Evolutionary conservation across 768 basidiomycete genomes (phyloP).

Genomic region (Pilatotrama ljubarskyi): DNA sequence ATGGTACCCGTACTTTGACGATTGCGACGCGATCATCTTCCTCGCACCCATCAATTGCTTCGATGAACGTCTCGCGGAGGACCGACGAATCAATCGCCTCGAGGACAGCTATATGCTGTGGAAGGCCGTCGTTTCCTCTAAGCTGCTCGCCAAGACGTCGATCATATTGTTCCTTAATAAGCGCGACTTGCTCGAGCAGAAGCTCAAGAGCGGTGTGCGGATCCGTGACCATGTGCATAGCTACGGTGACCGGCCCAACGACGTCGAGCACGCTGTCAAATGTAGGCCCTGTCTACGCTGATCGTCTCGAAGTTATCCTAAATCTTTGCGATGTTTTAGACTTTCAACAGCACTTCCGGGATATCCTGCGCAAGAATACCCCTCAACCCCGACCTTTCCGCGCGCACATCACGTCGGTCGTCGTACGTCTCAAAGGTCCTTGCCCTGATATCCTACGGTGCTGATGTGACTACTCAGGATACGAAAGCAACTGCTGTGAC

Average conservation of each 20-base stretch:
- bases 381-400: constrained; percentile 68
- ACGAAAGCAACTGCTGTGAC: constrained; percentile 74
- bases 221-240: constrained; percentile 72
- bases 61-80: constrained; percentile 76
- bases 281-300: constrained; percentile 45
- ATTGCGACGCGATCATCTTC: constrained; percentile 85
- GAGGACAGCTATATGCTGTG: constrained; percentile 36
- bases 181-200: constrained; percentile 71
- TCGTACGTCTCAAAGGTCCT: constrained; percentile 55
- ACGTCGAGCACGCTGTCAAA: constrained; percentile 64
- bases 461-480: constrained; percentile 47
- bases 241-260: constrained; percentile 73
- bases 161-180: constrained; percentile 46
- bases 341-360: constrained; percentile 80
- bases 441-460: constrained; percentile 10
- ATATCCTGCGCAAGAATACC: constrained; percentile 63
- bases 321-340: constrained; percentile 41
- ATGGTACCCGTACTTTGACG: constrained; percentile 86
- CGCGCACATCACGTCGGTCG: constrained; percentile 74
- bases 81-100: constrained; percentile 70
- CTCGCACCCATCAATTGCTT: constrained; percentile 80
- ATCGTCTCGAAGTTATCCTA: constrained; percentile 8
- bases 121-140: constrained; percentile 32
- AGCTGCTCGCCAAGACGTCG: constrained; percentile 32
- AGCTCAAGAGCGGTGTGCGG: constrained; percentile 64